Base-by-base conservation (phyloP, 345 rosid genomes). In the Turritis glabra region DNA sequence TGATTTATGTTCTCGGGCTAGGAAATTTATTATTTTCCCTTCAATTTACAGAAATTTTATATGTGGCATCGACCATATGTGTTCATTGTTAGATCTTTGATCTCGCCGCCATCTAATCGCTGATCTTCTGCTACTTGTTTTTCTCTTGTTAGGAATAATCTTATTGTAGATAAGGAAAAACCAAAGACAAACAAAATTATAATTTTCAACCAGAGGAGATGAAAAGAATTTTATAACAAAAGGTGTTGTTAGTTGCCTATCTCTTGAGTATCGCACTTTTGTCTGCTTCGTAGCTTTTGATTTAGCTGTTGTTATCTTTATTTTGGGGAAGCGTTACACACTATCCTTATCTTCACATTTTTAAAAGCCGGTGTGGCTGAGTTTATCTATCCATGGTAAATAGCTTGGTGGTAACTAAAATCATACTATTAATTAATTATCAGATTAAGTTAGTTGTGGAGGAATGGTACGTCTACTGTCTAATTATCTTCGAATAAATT, bases 251-350 rank as follows among this genome's bases (percentile, higher is more conserved):
- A 35, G 61, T 23, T 50, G 41, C 13, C 25, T 17, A 41, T 4
- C 2, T 43, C 7, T 15, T 15, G 47, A 15, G 19, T 12, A 32
- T 9, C 8, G 3, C 58, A 35, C 59, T 50, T 48, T 48, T 48
- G 75, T 71, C 75, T 52, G 70, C 27, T 64, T 37, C 44, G 17
- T 40, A 47, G 21, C 71, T 37, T 61, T 11, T 38, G 22, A 51
- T 26, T 15, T 21, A n/a, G 4, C 11, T 41, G 52, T 30, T 43
- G 22, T 44, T 35, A 30, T 55, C 27, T 55, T 64, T 7, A 7
- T 37, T 72, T 14, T 67, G 26, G 79, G 79, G 73, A 75, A 75
- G 7, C 79, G 79, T 75, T 74, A 40, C 44, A 38, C 78, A 17
- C 15, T 57, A 66, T 66, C 73, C 72, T 74, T 48, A 67, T 74